Evolutionary conservation across 129 eudicot species (phyloP).

Genomic region (Tagetes erecta): DNA sequence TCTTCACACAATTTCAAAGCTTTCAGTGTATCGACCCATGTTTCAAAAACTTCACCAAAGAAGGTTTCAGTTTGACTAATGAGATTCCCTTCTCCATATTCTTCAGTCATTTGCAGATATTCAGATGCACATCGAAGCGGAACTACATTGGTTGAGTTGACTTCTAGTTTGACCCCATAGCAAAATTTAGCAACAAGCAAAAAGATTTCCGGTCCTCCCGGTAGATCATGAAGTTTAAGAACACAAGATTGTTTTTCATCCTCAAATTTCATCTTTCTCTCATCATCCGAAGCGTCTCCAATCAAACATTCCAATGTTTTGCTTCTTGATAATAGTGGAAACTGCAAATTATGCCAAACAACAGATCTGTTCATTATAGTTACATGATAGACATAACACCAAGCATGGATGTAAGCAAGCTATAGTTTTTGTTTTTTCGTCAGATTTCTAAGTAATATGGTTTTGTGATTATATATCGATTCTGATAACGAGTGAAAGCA

Average conservation of each 20-base stretch:
- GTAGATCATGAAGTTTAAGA: conserved; percentile 52
- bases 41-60: conserved; percentile 46
- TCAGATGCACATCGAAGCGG: conserved; percentile 62
- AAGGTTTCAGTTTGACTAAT: conserved; percentile 46
- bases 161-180: conserved; percentile 58
- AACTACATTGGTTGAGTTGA: conserved; percentile 48
- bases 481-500: neutral
- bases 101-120: conserved; percentile 71
- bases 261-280: too few species aligned
- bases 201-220: conserved; percentile 63
- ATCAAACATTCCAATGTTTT: conserved; percentile 44
- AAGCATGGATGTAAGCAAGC: too few species aligned
- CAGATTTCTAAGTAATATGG: too few species aligned
- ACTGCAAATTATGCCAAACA: conserved; percentile 42
- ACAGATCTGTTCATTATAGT: neutral
- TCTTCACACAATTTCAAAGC: conserved; percentile 57
- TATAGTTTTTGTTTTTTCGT: too few species aligned
- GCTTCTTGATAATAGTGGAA: conserved; percentile 67
- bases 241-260: conserved; percentile 34
- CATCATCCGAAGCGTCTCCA: conserved; percentile 37
- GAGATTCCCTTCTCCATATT: conserved; percentile 62
- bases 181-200: conserved; percentile 64
- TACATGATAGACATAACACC: neutral
- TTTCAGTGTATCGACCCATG: conserved; percentile 54
- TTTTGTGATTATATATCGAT: neutral